phyloP scores from a whole-genome alignment of 306 rosid species.

The Glycine soja region DNA sequence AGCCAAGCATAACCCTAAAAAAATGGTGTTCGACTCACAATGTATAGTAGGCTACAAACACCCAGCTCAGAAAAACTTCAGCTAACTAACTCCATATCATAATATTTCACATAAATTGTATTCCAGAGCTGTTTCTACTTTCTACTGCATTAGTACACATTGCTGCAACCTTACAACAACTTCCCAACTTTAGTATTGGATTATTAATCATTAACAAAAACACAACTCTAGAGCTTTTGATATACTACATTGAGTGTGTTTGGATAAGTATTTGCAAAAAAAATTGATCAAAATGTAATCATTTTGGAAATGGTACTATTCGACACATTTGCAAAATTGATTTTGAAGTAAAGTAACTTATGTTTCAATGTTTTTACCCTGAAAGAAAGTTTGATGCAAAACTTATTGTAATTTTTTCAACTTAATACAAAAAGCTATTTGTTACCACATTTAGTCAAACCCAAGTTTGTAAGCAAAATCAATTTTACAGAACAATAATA shows the following conservation, averaged over 20 bases:
- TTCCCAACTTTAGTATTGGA: not conserved
- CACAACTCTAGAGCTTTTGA: not conserved
- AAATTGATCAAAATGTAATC: no score
- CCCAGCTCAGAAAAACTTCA: conserved; percentile 31
- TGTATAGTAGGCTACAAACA: not conserved
- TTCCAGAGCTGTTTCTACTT: not conserved
- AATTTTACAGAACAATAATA: not conserved
- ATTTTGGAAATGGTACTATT: no score
- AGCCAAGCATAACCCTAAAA: conserved; percentile 32
- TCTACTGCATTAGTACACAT: not conserved
- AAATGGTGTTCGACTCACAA: not conserved
- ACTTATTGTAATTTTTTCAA: not conserved
- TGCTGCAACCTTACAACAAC: not conserved
- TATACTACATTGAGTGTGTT: not conserved
- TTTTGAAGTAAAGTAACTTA: not conserved
- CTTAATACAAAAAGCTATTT: not conserved
- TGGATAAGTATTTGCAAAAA: not conserved
- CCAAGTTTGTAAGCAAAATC: not conserved
- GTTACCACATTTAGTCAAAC: not conserved
- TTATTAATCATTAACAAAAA: not conserved
- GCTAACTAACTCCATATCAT: not conserved
- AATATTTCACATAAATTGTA: not conserved
- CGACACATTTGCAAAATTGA: not conserved
- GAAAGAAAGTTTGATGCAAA: not conserved
- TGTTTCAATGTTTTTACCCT: not conserved